These are phyloP conservation scores for Raphidocelis subcapitata DNA, from an alignment of 139 green algal genomes.

Conservation along the genomic window DNA sequence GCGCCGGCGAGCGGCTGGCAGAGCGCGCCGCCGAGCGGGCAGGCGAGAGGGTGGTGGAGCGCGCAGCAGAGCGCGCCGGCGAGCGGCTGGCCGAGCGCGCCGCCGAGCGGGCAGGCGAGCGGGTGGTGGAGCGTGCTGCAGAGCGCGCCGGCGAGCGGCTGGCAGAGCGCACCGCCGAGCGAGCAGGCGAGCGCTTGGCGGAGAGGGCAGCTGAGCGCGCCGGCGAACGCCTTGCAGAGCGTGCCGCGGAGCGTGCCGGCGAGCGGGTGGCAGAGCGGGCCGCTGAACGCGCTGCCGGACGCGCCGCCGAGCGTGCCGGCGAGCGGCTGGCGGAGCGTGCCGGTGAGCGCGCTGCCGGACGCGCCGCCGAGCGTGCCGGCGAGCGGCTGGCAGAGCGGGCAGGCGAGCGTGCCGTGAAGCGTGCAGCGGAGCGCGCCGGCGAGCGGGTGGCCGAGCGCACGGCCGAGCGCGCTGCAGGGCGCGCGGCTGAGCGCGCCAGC, in stretches of 20 bases:
- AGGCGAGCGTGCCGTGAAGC: constrained; percentile 4
- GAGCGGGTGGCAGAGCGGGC: constrained; percentile 17
- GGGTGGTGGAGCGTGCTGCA: constrained; percentile 17
- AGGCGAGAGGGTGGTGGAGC: constrained; percentile 27
- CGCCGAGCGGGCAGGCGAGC: constrained; percentile 14
- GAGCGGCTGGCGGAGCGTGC: constrained; percentile 1
- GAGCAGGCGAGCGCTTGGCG: not conserved
- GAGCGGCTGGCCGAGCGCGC: constrained; percentile 13
- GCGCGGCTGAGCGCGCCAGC: constrained; percentile 5
- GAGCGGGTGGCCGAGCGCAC: constrained; percentile 28
- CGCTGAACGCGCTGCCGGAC: constrained; percentile 11
- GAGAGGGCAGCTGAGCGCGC: constrained; percentile 20
- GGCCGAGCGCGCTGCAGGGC: constrained; percentile 1
- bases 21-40: constrained; percentile 32
- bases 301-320: constrained; percentile 6
- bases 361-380: constrained; percentile 1
- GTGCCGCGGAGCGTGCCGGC: not conserved
- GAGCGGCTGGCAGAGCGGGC: constrained; percentile 5
- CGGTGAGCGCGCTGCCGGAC: constrained; percentile 14
- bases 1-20: constrained; percentile 4
- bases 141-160: constrained; percentile 17
- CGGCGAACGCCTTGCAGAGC: constrained; percentile 13
- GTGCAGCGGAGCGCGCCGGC: constrained; percentile 28
- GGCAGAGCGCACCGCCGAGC: constrained; percentile 11
- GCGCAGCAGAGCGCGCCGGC: constrained; percentile 20